Evolutionary conservation across 2,329 filamentous ascomycete species (phyloP), one percentile per base, ranked within the genome.

Genomic region (Coniochaeta prunicola): DNA sequence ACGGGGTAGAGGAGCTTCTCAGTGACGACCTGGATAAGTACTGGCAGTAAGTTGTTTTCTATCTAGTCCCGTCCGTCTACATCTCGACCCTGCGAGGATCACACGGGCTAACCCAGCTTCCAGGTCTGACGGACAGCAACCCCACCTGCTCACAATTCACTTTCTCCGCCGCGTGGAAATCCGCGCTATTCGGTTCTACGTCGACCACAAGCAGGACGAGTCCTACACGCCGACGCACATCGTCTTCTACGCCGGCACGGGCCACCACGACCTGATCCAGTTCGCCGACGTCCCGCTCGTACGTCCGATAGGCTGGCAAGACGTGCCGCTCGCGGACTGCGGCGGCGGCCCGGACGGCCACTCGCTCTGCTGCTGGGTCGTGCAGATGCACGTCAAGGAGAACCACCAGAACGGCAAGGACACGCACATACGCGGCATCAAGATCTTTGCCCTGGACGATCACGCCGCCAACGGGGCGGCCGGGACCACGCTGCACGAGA

Each of bases 391-490:
- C 64, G 88, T 99, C 55, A 83, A 93, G 57, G 94, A 97, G 76
- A 99, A 99, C 69, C 94, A 99, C 72, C 94, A 99, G 75, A 99
- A 99, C 71, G 94, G 94, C 63, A 99, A 99, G 72, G 94, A 99
- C 71, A 99, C 94, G n/a, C 94, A 99, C 77, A 82, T 99, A 26
- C 83, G 94, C 17, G 93, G 92, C 1, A 83, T 99, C 72, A 96
- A 96, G 76, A 88, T 97, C 10, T 99, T 85, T 64, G 83, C 83
- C 1, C 74, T 83, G 19, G 80, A 83, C 61, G 74, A 77, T 30
- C 81, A 83, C 60, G 74, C 71, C 4, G 71, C 73, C 15, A 75
- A 72, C 3, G 69, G 71, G 2, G 70, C 74, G 42, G 70, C 59
- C 12, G 59, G 70, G 56, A 75, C 72, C 26, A 67, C 70, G 0